Conservation (phyloP, 2,329 filamentous ascomycete genomes). For the Allantophomopsis lycopodina region DNA sequence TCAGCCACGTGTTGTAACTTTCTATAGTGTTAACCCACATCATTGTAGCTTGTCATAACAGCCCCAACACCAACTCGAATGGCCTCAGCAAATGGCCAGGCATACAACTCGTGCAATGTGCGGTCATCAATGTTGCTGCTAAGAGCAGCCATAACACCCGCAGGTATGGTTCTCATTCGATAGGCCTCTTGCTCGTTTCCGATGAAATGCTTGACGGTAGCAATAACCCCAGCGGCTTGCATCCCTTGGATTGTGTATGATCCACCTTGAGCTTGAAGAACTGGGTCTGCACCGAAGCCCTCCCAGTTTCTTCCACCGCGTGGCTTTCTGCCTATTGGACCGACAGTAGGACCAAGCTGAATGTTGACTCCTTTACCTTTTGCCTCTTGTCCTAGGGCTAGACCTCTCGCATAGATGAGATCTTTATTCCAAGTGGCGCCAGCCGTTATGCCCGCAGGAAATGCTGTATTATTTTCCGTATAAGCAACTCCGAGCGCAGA, state of each 20-base stretch:
- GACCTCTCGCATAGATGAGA: conserved; percentile 53
- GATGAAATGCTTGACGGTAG: conserved; percentile 42
- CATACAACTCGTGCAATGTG: conserved; percentile 44
- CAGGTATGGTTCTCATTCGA: conserved; percentile 15
- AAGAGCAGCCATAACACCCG: conserved; percentile 18
- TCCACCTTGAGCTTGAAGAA: conserved; percentile 39
- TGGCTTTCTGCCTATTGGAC: conserved; percentile 58
- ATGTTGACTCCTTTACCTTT: conserved; percentile 62
- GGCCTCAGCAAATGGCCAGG: conserved; percentile 40
- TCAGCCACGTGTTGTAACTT: not conserved
- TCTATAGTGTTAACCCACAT: conserved; percentile 19
- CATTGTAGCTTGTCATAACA: conserved; percentile 75
- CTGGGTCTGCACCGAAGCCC: conserved; percentile 57
- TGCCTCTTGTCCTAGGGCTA: conserved; percentile 57
- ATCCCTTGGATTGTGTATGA: conserved; percentile 39
- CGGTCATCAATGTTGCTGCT: conserved; percentile 41
- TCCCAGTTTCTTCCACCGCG: conserved; percentile 66
- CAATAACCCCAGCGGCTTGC: conserved; percentile 40
- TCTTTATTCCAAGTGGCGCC: conserved; percentile 65
- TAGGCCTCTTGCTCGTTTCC: conserved; percentile 29
- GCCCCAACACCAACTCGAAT: conserved; percentile 63
- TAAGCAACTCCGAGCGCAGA: conserved; percentile 57
- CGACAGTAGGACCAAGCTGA: conserved; percentile 58
- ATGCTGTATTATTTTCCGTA: conserved; percentile 64
- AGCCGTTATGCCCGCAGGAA: conserved; percentile 65